A percentile compares a stretch with the other conserved stretches of the same genome.
phyloP scores from a whole-genome alignment of 805 yeast species.

The Cyberlindnera maclurae region DNA sequence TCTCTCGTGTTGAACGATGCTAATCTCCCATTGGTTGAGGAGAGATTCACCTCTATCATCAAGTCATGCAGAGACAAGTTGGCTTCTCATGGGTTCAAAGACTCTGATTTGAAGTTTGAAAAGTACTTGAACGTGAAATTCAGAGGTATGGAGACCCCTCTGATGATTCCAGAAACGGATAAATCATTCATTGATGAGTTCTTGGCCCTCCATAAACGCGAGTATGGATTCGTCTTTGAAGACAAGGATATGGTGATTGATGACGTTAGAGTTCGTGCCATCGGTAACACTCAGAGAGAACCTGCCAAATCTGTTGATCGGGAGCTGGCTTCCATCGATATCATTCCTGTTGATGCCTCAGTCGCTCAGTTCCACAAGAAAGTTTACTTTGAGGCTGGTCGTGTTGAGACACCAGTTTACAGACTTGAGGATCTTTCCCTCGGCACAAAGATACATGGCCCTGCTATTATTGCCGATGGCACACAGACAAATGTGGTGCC shows the following conservation, averaged over 20 bases:
- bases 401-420: constrained; percentile 47
- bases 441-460: constrained; percentile 57
- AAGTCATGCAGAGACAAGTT: constrained; percentile 36
- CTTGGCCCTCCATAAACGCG: constrained; percentile 50
- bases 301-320: constrained; percentile 40
- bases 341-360: constrained; percentile 19
- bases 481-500: constrained; percentile 76
- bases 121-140: constrained; percentile 71
- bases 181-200: constrained; percentile 38
- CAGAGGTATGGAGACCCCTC: constrained; percentile 82
- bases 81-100: constrained; percentile 45
- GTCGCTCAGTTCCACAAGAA: constrained; percentile 32
- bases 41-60: constrained; percentile 39
- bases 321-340: constrained; percentile 37
- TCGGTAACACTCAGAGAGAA: constrained; percentile 50
- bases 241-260: constrained; percentile 57
- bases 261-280: constrained; percentile 67
- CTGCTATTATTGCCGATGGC: constrained; percentile 71
- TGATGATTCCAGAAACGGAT: constrained; percentile 48
- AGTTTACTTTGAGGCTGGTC: constrained; percentile 51
- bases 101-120: constrained; percentile 44
- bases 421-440: constrained; percentile 42
- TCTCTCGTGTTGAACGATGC: constrained; percentile 34
- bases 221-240: constrained; percentile 63
- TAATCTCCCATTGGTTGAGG: constrained; percentile 30